Conservation (phyloP, 176 grass and related monocot genomes). For the Thalia dealbata region DNA sequence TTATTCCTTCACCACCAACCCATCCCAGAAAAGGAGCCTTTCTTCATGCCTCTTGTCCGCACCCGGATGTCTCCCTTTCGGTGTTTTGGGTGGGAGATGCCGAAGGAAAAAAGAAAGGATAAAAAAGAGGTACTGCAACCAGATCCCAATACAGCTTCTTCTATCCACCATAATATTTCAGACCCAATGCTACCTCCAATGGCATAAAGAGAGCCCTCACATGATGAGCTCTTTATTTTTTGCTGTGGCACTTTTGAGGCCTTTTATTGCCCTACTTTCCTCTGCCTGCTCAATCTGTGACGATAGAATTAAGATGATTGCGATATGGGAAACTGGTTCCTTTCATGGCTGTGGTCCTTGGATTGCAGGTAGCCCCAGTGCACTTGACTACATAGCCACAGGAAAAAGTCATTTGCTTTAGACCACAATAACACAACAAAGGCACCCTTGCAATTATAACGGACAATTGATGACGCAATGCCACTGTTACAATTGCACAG, state of each 20-base stretch:
- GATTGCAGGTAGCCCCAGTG: too few relatives aligned
- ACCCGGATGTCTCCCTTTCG: not conserved
- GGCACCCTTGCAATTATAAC: not conserved
- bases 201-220: not conserved
- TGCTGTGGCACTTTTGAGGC: not conserved
- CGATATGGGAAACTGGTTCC: too few relatives aligned
- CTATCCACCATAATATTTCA: not conserved
- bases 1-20: not conserved
- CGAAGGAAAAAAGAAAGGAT: slow-evolving; percentile 30
- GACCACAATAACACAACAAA: too few relatives aligned
- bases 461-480: not conserved
- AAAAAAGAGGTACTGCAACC: too few relatives aligned
- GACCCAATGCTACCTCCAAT: not conserved
- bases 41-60: slow-evolving; percentile 6
- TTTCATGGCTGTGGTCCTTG: too few relatives aligned
- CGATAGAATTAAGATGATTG: too few relatives aligned
- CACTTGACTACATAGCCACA: too few relatives aligned
- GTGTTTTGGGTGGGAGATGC: slow-evolving; percentile 8
- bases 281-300: not conserved
- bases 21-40: slow-evolving; percentile 15
- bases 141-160: slow-evolving; percentile 6
- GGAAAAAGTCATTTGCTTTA: too few relatives aligned
- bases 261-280: too few relatives aligned
- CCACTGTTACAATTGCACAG: too few relatives aligned
- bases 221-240: not conserved